Base-by-base conservation (phyloP, 345 rosid genomes). In the Kandelia obovata region DNA sequence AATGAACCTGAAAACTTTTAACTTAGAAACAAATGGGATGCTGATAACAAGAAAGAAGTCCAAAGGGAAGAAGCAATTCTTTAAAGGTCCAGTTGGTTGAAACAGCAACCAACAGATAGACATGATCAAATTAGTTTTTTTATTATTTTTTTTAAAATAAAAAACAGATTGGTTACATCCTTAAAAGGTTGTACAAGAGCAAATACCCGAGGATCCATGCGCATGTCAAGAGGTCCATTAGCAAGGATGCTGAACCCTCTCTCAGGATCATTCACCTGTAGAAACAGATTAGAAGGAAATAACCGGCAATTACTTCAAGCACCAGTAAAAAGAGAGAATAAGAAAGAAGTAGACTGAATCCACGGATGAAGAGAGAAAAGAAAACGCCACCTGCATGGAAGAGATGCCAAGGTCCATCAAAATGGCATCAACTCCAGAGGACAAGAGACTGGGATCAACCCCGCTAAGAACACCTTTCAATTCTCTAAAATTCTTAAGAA, bases 371-470 rank as follows among this genome's bases (percentile, higher is more conserved):
- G 47, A 53, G 9, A 62, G 35, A 10, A 23, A 57, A 9, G 47
- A 27, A 32, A 16, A 75, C 6, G 9, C 23, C 58, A 93, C 98
- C 98, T 94, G 98, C 97, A 94, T 94, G 13, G 98, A 94, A 59
- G 98, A 91, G 90, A 94, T 89, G 67, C 98, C 98, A 21, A 91
- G 82, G 83, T 94, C 98, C 98, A 94, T 88, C 51, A 94, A 83
- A 69, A 94, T 91, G 62, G 86, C 97, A 83, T 91, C 90, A 39
- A 91, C 87, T 55, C 96, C 96, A 2, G 77, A 73, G 62, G 71
- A 53, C 43, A 84, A 73, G 57, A 83, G 70, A 11, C 72, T 69
- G 4, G 69, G 79, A 70, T 87, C 87, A 56, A 83, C 68, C 68
- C 82, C 84, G 17, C 80, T 57, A 7, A 91, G 55, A 3, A 78